Evolutionary conservation across 2,329 filamentous ascomycete genomes (phyloP), one percentile per base, ranked within the genome.

Genomic region (Helicocarpus griseus): DNA sequence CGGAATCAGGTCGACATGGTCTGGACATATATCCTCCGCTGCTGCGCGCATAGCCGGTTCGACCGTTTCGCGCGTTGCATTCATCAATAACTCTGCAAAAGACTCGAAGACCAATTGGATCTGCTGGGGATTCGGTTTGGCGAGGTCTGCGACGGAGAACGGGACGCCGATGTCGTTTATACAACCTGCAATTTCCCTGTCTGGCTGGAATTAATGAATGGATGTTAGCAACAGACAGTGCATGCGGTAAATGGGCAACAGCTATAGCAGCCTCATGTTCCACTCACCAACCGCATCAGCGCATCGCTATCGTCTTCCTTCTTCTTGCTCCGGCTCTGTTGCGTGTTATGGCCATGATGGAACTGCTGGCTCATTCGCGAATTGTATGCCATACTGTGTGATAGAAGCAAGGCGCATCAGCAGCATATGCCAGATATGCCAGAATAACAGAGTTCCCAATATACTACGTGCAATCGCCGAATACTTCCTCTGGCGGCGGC

Each of bases 21-120:
- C 87, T 57, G 87, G 87, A 64, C 83, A 91, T 50, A 95, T 73
- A 44, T 58, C 87, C 59, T 95, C 87, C 17, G 88, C 86, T 0
- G 91, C 91, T 13, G 90, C 89, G 63, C 85, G 85, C 89, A 98
- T 95, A 6, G 90, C 89, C 8, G 93, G 93, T 65, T 95, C 89
- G 55, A 98, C 86, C 5, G 89, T 89, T 59, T 95, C 89, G 61
- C 89, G 86, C 33, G 90, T 96, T 50, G 87, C 85, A 72, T 95
- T 96, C 74, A 96, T 88, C 26, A 97, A 80, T 17, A 96, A 77
- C 65, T 96, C 90, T 53, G 89, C 90, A 61, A 98, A 93, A 86
- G 89, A 95, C 77, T 98, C 93, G 65, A 97, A 95, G 49, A 98
- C 89, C 76, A 93, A 89, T 70, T 98, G 93, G 50, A 97, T 90